A percentile compares a stretch with the other conserved stretches of the same genome.
Evolutionary conservation across 169 alveolate species (phyloP).

Genomic region (Perkinsus olseni): DNA sequence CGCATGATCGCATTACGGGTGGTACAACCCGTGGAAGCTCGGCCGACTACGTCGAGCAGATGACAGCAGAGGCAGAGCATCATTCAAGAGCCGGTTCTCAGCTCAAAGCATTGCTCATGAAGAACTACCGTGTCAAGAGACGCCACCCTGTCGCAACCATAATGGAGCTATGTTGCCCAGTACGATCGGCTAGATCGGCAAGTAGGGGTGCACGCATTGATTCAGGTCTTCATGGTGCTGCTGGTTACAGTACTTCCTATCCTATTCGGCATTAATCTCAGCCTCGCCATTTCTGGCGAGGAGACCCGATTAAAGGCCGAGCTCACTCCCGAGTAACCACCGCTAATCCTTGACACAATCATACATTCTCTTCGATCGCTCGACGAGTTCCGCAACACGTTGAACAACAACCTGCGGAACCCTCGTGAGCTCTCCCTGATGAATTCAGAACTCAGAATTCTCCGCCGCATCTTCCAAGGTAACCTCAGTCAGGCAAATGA

Average conservation of each 20-base stretch:
- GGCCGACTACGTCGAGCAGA: too few species aligned
- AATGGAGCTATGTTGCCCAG: neutral
- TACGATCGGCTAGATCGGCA: too few species aligned
- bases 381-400: too few species aligned
- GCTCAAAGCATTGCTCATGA: neutral
- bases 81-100: too few species aligned
- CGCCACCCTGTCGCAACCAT: neutral
- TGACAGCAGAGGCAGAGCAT: too few species aligned
- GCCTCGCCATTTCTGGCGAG: neutral
- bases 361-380: too few species aligned
- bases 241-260: neutral
- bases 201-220: neutral
- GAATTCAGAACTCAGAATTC: neutral
- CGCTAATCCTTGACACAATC: neutral
- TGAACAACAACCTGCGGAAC: too few species aligned
- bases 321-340: neutral
- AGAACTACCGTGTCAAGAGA: neutral
- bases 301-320: neutral
- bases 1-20: too few species aligned
- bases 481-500: neutral
- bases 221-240: neutral
- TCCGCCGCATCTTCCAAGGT: neutral
- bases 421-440: too few species aligned
- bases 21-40: too few species aligned
- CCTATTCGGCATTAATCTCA: neutral